Conservation (phyloP, 768 basidiomycete species). For the Termitomyces sp. region DNA sequence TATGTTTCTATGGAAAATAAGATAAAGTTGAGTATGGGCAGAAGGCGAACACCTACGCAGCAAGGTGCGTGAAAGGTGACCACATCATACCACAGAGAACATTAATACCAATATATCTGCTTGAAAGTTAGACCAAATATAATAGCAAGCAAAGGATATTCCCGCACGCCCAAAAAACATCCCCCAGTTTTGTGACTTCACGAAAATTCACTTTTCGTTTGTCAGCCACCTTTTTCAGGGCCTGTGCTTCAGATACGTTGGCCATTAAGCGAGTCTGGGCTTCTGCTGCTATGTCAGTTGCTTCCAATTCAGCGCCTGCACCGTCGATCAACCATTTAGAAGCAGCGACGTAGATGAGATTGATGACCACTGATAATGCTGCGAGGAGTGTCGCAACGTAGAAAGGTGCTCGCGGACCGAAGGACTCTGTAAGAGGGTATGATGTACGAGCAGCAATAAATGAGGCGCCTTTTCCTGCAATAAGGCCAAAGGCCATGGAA, state of each 20-base stretch:
- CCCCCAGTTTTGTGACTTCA: constrained; percentile 63
- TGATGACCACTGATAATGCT: constrained; percentile 60
- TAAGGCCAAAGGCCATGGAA: constrained; percentile 77
- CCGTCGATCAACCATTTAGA: constrained; percentile 62
- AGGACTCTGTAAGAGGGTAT: constrained; percentile 66
- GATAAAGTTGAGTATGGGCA: background rate
- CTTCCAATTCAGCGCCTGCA: constrained; percentile 60
- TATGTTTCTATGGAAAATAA: constrained; percentile 48
- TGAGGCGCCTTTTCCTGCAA: constrained; percentile 74
- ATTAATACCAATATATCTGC: constrained; percentile 71
- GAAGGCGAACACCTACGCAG: constrained; percentile 44
- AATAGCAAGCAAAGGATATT: background rate
- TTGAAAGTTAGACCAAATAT: constrained; percentile 2
- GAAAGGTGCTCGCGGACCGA: constrained; percentile 71
- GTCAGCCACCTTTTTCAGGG: constrained; percentile 58
- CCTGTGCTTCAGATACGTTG: constrained; percentile 52
- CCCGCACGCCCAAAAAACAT: constrained; percentile 73
- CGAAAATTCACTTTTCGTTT: constrained; percentile 57
- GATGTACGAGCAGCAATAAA: constrained; percentile 73
- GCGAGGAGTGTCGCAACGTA: constrained; percentile 62
- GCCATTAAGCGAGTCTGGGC: constrained; percentile 39
- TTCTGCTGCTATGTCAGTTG: constrained; percentile 53
- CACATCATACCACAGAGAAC: constrained; percentile 72
- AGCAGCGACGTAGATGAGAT: constrained; percentile 58
- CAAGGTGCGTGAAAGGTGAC: constrained; percentile 74